Conservation (phyloP, 768 basidiomycete genomes). For the Rhodotorula babjevae region DNA sequence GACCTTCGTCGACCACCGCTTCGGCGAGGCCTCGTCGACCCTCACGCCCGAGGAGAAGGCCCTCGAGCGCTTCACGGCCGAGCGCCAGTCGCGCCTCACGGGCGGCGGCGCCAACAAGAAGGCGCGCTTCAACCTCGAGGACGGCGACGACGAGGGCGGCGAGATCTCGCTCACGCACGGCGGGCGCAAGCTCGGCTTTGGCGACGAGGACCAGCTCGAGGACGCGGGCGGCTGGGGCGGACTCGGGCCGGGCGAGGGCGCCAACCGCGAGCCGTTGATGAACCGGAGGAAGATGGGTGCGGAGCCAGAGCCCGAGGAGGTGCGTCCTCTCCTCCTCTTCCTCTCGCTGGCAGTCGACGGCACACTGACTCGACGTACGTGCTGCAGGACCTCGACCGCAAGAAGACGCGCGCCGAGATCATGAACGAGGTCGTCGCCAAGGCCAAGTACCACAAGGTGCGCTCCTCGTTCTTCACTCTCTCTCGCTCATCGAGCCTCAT, state of each 20-base stretch:
- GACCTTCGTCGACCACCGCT: slow-evolving; percentile 85
- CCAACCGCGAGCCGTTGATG: slow-evolving; percentile 32
- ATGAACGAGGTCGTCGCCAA: slow-evolving; percentile 98
- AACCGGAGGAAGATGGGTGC: slow-evolving; percentile 32
- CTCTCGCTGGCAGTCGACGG: not conserved
- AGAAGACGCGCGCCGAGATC: slow-evolving; percentile 89
- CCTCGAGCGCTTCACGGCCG: slow-evolving; percentile 89
- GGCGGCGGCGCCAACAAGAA: slow-evolving; percentile 60
- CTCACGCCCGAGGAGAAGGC: slow-evolving; percentile 95
- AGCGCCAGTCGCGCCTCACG: slow-evolving; percentile 58
- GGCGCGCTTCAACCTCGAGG: slow-evolving; percentile 73
- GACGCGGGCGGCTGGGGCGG: slow-evolving; percentile 37
- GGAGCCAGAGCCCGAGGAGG: slow-evolving; percentile 15
- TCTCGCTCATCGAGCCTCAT: not conserved
- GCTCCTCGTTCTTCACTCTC: slow-evolving; percentile 35
- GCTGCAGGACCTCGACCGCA: slow-evolving; percentile 53
- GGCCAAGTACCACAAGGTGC: slow-evolving; percentile 89
- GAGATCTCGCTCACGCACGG: slow-evolving; percentile 42
- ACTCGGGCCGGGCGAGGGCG: slow-evolving; percentile 13
- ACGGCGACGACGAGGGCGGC: slow-evolving; percentile 54
- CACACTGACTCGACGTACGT: not conserved
- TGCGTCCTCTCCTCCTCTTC: not conserved
- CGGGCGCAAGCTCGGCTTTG: slow-evolving; percentile 41
- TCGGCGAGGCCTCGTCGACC: slow-evolving; percentile 88
- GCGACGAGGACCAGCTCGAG: slow-evolving; percentile 57